Base-by-base conservation (phyloP, 2,329 filamentous ascomycete genomes). In the Fonsecaea monophora region DNA sequence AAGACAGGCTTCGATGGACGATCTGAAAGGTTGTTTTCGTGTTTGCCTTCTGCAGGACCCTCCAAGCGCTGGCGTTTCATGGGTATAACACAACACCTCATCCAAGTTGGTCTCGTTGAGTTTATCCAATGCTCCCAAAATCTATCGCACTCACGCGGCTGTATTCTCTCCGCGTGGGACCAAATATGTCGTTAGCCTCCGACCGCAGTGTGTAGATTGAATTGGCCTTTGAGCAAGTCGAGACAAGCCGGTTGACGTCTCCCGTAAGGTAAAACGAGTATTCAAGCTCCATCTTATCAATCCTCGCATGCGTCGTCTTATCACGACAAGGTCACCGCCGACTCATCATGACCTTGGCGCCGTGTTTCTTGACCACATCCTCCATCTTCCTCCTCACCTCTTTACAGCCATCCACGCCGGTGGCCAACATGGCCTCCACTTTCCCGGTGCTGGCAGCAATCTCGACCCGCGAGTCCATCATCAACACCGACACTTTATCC, bases 401-500 rank as follows among this genome's bases (percentile, higher is more conserved):
- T 79, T 90, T 92, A 78, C 94, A 98, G 4, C 94, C 95, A 77
- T 97, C 94, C 57, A 97, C 88, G 0, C 91, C 94, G 1, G 97
- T 92, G 0, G 92, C 92, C 73, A 99, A 81, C 94, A 99, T 96
- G 0, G 91, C 91, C 81, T 99, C 94, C 67, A 98, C 77, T 65
- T 93, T 86, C 15, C 78, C 78, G 53, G 69, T 68, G 13, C 59
- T 55, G 10, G 69, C 70, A 65, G 85, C 85, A 70, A 91, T 87
- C 78, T 96, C 91, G n/a, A 97, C 89, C 56, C 92, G 87, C 62
- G 90, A 95, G 83, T 98, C 95, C 84, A 96, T 91, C 12, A 94
- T 86, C 70, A 96, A 80, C 6, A 94, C 90, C 2, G 87, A 89
- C 1, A 98, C 89, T 73, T 89, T 89, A 4, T 81, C 79, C 4